A percentile compares a stretch with the other conserved stretches of the same genome.
Evolutionary conservation across 2,329 filamentous ascomycete genomes (phyloP).

Genomic region (Colletotrichum nymphaeae): DNA sequence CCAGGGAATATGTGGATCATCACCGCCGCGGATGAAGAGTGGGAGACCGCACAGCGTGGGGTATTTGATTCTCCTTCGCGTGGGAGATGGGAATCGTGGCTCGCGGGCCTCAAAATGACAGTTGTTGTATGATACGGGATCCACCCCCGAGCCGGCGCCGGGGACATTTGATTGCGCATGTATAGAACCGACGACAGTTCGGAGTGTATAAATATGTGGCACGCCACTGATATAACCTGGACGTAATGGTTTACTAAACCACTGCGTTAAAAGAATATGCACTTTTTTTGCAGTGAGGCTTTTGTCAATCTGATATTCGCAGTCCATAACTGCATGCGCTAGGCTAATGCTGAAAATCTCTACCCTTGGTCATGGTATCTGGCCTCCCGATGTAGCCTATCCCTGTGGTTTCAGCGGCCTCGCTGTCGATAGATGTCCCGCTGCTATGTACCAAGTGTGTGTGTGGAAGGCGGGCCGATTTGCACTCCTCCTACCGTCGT

Average conservation of each 20-base stretch:
- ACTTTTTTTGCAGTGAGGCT: not conserved
- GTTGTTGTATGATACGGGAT: slow-evolving; percentile 28
- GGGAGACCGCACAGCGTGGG: not conserved
- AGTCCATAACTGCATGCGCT: slow-evolving; percentile 17
- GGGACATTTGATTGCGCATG: slow-evolving; percentile 7
- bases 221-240: slow-evolving; percentile 14
- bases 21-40: too few species aligned
- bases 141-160: slow-evolving; percentile 14
- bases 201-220: slow-evolving; percentile 27
- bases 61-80: not conserved
- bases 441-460: slow-evolving; percentile 15
- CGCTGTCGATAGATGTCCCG: not conserved
- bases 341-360: slow-evolving; percentile 30
- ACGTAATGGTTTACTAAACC: slow-evolving; percentile 1
- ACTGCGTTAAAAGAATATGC: not conserved
- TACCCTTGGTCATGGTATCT: not conserved
- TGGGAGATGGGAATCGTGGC: not conserved
- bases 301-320: slow-evolving; percentile 9
- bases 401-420: slow-evolving; percentile 9
- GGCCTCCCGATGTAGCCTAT: slow-evolving; percentile 20
- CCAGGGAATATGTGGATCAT: too few species aligned
- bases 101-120: not conserved
- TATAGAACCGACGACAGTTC: slow-evolving; percentile 17
- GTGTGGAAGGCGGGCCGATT: not conserved
- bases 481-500: not conserved